Evolutionary conservation across 495 filamentous ascomycete genomes (phyloP).

Genomic region (Platismatia glauca): DNA sequence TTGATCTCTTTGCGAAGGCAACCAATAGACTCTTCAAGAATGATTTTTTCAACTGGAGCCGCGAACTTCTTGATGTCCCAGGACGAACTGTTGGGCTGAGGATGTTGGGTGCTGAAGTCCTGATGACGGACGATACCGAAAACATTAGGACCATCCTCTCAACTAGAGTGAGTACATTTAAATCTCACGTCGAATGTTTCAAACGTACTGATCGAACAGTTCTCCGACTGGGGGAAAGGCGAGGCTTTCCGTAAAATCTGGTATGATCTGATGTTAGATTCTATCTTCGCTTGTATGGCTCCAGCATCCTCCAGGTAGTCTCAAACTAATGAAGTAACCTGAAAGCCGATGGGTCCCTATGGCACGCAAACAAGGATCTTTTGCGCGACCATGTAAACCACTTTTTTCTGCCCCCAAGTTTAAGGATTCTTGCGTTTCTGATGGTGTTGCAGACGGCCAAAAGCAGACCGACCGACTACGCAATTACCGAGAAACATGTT

Average conservation of each 20-base stretch:
- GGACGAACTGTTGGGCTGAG: too few species aligned
- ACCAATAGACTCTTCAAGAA: constrained; percentile 5
- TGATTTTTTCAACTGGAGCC: constrained; percentile 9
- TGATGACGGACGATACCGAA: background rate
- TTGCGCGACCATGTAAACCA: background rate
- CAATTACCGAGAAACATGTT: background rate
- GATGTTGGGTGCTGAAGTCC: background rate
- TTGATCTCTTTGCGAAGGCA: constrained; percentile 10
- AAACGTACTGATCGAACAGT: background rate
- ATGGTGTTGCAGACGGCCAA: background rate
- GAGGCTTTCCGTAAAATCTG: background rate
- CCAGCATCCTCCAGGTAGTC: too few species aligned
- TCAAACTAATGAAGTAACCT: too few species aligned
- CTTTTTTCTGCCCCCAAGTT: too few species aligned
- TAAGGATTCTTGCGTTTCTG: background rate
- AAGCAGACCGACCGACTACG: background rate
- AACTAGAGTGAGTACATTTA: background rate
- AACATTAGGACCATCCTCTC: background rate
- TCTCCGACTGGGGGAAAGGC: background rate
- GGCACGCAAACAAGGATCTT: background rate
- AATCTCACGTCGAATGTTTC: too few species aligned
- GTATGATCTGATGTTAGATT: background rate
- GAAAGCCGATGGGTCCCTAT: background rate
- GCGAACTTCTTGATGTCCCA: constrained; percentile 3
- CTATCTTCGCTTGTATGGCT: background rate